Conservation (phyloP, 2,329 filamentous ascomycete species). For the Pyrenophora seminiperda region DNA sequence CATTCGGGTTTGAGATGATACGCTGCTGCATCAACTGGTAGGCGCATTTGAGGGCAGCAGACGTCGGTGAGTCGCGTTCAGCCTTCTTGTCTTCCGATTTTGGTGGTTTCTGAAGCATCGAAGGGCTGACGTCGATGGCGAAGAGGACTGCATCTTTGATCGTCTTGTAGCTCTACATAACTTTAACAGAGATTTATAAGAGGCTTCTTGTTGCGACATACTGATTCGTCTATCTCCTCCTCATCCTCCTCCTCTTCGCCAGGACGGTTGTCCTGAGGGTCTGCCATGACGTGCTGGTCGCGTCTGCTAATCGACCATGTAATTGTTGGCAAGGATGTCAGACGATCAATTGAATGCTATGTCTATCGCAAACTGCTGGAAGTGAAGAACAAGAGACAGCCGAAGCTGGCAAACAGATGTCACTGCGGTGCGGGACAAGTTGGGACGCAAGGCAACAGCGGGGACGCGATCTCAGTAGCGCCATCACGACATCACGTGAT, state of each 20-base stretch:
- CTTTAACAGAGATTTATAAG: conserved; percentile 18
- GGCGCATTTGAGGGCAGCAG: conserved; percentile 89
- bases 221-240: conserved; percentile 70
- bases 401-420: neutral
- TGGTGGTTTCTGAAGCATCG: conserved; percentile 76
- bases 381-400: neutral
- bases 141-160: conserved; percentile 98
- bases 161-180: conserved; percentile 73
- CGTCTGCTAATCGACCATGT: neutral
- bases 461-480: conserved; percentile 26
- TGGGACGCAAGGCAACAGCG: conserved; percentile 27
- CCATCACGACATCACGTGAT: conserved; percentile 30
- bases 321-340: neutral
- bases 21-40: conserved; percentile 97
- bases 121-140: conserved; percentile 86
- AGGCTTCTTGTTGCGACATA: conserved; percentile 41
- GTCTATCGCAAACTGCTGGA: neutral
- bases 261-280: conserved; percentile 36
- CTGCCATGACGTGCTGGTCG: conserved; percentile 33
- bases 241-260: conserved; percentile 68
- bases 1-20: conserved; percentile 93
- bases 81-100: conserved; percentile 69
- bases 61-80: conserved; percentile 75
- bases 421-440: conserved; percentile 3
- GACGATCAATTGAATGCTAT: neutral